Evolutionary conservation across 2,329 filamentous ascomycete species (phyloP), one percentile per base, ranked within the genome.

Genomic region (Apiospora koreana): DNA sequence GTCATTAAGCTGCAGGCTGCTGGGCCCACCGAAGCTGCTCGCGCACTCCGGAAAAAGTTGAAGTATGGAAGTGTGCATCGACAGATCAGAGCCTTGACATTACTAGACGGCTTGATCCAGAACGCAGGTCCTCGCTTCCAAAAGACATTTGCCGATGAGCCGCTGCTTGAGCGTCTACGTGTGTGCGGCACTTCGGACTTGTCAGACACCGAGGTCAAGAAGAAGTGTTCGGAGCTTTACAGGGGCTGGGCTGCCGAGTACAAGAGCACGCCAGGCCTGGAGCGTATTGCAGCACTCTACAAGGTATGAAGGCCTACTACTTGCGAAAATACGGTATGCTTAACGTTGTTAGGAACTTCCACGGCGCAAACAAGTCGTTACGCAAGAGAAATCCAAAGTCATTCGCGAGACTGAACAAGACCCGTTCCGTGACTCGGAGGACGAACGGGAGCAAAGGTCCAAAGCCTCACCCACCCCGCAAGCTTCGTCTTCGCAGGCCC

Each of bases 11-110:
- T 99, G 71, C 96, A 99, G 82, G 87, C 88, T 35, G 93, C 93
- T 8, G 96, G 96, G 0, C 94, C 96, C 1, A 88, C 90, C 16
- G 96, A 99, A 84, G 95, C 95, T 71, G 94, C 95, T 69, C 90
- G 96, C 78, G 95, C 96, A 65, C 89, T 99, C 76, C 91, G 96
- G 72, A 99, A 99, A 88, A 98, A 98, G 85, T 89, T 99, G 87
- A 99, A 99, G 84, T 98, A 99, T 82, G 96, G 96, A 76, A 97
- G 91, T 77, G 87, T 93, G n/a, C 95, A 98, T 81, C 92, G 94
- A 67, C 96, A 99, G 81, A 87, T 98, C 43, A 90, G 96, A 71
- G 93, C 96, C 45, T 88, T 99, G 28, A 92, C 93, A 14, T 91
- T 99, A 67, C 88, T 99, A 1, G 96, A 99, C 79, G 95, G 93